A percentile compares a stretch with the other conserved stretches of the same genome.
phyloP scores from a whole-genome alignment of 306 rosid genomes.

The Prunus davidiana region DNA sequence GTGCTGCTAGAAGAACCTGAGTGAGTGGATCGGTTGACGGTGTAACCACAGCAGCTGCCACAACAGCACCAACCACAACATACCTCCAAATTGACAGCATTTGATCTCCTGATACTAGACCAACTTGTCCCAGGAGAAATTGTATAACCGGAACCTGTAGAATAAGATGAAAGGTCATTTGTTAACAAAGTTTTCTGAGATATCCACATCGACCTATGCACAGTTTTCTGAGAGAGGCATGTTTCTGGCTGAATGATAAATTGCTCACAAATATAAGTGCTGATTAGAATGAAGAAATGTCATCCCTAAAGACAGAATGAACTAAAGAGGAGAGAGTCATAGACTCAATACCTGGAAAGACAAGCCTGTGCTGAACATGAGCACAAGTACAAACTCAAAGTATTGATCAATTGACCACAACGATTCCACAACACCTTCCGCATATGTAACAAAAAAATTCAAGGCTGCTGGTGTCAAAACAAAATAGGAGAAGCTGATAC shows the following conservation, averaged over 20 bases:
- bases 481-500: conserved; percentile 78
- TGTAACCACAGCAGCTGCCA: conserved; percentile 79
- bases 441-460: conserved; percentile 78
- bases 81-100: conserved; percentile 98
- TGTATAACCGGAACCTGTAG: conserved; percentile 84
- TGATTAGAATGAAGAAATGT: background rate
- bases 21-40: conserved; percentile 94
- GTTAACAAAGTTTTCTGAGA: background rate
- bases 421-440: conserved; percentile 96
- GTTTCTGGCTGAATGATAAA: too few relatives aligned
- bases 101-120: conserved; percentile 82
- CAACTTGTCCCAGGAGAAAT: conserved; percentile 77
- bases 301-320: background rate
- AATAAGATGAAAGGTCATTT: conserved; percentile 11
- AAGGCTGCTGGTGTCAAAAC: conserved; percentile 90
- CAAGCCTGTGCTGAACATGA: conserved; percentile 96
- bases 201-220: background rate
- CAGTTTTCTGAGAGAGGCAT: background rate
- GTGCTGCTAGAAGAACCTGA: conserved; percentile 81
- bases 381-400: conserved; percentile 94
- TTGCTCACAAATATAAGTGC: too few relatives aligned
- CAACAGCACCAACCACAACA: conserved; percentile 92
- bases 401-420: conserved; percentile 97
- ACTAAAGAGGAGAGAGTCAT: background rate
- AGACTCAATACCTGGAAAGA: conserved; percentile 80